phyloP scores from a whole-genome alignment of 2,329 filamentous ascomycete species.

The Penicillium occitanis region DNA sequence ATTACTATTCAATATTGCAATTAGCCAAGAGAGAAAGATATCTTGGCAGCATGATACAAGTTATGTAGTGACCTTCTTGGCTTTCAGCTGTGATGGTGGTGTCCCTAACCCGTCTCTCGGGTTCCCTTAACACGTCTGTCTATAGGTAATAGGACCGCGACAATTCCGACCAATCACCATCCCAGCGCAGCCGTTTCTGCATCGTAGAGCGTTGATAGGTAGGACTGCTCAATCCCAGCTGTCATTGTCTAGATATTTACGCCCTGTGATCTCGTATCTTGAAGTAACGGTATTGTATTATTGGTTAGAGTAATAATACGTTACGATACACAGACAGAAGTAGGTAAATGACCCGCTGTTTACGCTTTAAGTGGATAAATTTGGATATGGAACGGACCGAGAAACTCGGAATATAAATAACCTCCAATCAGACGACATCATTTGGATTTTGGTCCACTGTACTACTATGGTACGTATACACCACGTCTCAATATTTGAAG shows the following conservation, averaged over 20 bases:
- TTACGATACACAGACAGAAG: not conserved
- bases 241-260: not conserved
- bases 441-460: too few species aligned
- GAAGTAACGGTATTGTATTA: not conserved
- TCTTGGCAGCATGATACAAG: not conserved
- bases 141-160: not conserved
- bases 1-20: not conserved
- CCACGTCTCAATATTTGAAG: not conserved
- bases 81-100: not conserved
- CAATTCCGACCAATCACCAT: not conserved
- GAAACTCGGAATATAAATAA: constrained; percentile 8
- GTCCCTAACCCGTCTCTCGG: not conserved
- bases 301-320: not conserved
- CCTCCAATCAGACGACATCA: constrained; percentile 3
- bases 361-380: not conserved
- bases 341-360: not conserved
- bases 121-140: not conserved
- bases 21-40: not conserved
- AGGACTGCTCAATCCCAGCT: not conserved
- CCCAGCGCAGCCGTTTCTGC: not conserved
- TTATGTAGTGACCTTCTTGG: not conserved
- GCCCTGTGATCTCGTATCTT: not conserved
- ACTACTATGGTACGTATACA: too few species aligned
- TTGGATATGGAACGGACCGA: constrained; percentile 15
- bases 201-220: not conserved